Evolutionary conservation across 805 yeast species (phyloP), one percentile per base, ranked within the genome.

Genomic region (Danielia oregonensis): DNA sequence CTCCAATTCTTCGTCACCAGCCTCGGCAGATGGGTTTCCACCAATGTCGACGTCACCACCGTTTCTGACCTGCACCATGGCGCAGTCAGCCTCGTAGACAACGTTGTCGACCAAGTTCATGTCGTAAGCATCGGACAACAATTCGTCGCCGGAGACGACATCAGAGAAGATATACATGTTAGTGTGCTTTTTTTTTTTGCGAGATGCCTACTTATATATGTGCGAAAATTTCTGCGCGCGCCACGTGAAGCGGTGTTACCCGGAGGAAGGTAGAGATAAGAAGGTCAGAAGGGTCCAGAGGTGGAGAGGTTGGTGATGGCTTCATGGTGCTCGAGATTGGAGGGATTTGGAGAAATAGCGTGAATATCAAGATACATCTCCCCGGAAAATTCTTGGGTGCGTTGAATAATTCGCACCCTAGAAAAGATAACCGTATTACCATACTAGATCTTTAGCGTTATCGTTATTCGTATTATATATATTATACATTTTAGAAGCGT

Each of bases 11-110:
- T 84, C 96, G 23, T 33, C 36, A 65, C 73, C 97, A 54, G 75
- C 97, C 74, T 93, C 98, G 53, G 97, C 97, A 59, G 96, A 87
- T 63, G 98, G 97, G 83, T 93, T 93, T 61, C 96, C 98, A 74
- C 98, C 98, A 68, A 93, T 93, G 70, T 93, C 97, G 56, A 93
- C 80, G 63, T 93, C 93, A 59, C 79, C 97, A 32, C 50, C 50
- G 63, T 87, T 85, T 67, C 78, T 81, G 59, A 93, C 87, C 58
- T 74, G 82, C 68, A 93, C 79, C 93, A 88, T 81, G 59, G 78
- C 73, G 74, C 97, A 88, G 82, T 93, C 86, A 52, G 95, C 97
- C 78, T 93, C 98, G 78, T 76, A 86, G 66, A 93, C 87, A 58
- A 76, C 97, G 51, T 77, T 86, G 60, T 86, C 96, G 51, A 93